Evolutionary conservation across 2,329 filamentous ascomycete species (phyloP).

Genomic region (Colletotrichum sp.): DNA sequence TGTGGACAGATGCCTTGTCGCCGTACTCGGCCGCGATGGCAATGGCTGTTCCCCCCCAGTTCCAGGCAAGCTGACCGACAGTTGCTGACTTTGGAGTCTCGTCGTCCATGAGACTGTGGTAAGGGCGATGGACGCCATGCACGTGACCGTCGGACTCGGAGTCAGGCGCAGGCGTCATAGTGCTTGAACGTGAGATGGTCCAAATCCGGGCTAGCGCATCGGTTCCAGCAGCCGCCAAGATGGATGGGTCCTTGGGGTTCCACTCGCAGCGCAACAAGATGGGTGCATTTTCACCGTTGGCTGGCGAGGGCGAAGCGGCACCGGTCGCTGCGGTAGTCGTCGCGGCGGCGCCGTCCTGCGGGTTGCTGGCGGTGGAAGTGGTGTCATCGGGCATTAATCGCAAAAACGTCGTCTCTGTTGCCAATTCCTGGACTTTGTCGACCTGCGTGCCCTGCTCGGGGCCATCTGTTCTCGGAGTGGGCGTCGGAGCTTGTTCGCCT

Average conservation of each 20-base stretch:
- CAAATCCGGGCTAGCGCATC: conserved; percentile 74
- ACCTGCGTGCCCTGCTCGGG: conserved; percentile 69
- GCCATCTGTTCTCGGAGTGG: conserved; percentile 62
- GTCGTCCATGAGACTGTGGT: conserved; percentile 56
- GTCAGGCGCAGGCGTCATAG: conserved; percentile 25
- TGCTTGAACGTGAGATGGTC: conserved; percentile 63
- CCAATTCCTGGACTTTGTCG: conserved; percentile 67
- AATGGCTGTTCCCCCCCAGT: conserved; percentile 58
- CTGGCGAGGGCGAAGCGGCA: conserved; percentile 33
- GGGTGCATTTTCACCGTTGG: conserved; percentile 56
- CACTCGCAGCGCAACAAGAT: conserved; percentile 73
- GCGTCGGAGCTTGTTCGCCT: conserved; percentile 59
- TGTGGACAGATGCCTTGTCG: conserved; percentile 56
- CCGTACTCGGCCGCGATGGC: conserved; percentile 64
- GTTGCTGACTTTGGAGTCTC: conserved; percentile 56
- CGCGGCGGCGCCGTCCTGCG: conserved; percentile 35
- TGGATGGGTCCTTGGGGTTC: conserved; percentile 68
- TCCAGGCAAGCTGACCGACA: conserved; percentile 67
- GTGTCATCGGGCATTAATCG: conserved; percentile 52
- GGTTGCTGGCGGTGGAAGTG: background rate
- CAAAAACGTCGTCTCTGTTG: conserved; percentile 65
- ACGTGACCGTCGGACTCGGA: conserved; percentile 43
- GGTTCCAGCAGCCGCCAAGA: conserved; percentile 72
- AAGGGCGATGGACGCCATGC: conserved; percentile 44
- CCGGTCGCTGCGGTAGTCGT: conserved; percentile 37